Evolutionary conservation across 139 green algal species (phyloP).

Genomic region (Chlamydomonas incerta): DNA sequence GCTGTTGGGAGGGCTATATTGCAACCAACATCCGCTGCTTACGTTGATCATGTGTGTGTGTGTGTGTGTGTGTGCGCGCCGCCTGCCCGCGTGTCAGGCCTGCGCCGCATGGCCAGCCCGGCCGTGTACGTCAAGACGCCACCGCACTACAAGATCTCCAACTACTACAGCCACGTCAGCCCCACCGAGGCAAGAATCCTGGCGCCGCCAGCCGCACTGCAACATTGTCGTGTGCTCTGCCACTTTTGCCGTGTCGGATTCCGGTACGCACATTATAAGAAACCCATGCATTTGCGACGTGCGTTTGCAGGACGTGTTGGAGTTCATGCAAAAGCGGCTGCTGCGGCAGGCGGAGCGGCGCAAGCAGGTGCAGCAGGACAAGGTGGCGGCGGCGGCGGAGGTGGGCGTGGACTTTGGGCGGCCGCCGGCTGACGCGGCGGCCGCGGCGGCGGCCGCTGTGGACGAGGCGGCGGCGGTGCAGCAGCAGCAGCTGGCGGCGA

Average conservation of each 20-base stretch:
- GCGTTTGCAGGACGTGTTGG: not conserved
- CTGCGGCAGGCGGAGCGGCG: not conserved
- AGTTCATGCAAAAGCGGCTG: not conserved
- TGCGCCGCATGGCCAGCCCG: not conserved
- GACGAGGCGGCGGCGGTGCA: not conserved
- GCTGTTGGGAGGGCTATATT: no score
- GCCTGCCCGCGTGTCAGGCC: not conserved
- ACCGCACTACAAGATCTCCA: slow-evolving; percentile 16
- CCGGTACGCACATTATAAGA: no score
- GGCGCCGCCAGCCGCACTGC: no score
- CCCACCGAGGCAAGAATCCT: slow-evolving; percentile 9
- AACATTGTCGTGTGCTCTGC: no score
- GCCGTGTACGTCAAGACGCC: slow-evolving; percentile 8
- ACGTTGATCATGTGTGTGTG: not conserved
- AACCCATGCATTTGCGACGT: no score
- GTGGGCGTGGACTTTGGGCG: not conserved
- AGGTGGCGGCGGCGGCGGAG: not conserved
- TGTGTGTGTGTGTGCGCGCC: not conserved
- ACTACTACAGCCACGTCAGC: slow-evolving; percentile 40
- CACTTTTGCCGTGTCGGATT: no score
- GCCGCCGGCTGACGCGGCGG: not conserved
- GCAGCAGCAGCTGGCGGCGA: not conserved
- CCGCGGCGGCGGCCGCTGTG: not conserved
- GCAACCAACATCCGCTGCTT: no score
- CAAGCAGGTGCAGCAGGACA: not conserved